A percentile compares a stretch with the other conserved stretches of the same genome.
Evolutionary conservation across 2,329 filamentous ascomycete species (phyloP).

Genomic region (Aspergillus sp.): DNA sequence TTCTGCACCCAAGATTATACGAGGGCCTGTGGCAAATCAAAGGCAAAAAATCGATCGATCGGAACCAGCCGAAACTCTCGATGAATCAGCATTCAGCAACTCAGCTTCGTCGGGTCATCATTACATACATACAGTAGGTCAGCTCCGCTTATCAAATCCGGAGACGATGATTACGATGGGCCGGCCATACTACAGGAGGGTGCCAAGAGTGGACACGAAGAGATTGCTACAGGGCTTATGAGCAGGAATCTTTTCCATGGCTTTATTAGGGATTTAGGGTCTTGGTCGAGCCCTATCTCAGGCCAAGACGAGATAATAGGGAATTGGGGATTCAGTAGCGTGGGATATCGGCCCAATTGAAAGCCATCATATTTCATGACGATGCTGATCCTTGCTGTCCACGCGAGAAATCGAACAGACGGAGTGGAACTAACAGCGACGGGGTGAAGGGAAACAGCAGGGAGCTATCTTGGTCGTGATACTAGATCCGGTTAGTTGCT

Average conservation of each 20-base stretch:
- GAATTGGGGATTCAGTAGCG: neutral
- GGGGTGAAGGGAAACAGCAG: neutral
- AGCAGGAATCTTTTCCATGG: too few species aligned
- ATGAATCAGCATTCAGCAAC: neutral
- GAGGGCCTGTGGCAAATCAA: neutral
- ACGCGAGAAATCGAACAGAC: conserved; percentile 15
- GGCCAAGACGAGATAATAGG: neutral
- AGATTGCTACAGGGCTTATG: neutral
- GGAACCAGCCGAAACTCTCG: neutral
- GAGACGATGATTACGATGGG: neutral
- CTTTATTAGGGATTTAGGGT: neutral
- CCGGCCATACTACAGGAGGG: too few species aligned
- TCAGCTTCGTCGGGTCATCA: neutral
- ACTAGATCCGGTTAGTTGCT: neutral
- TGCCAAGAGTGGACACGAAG: neutral
- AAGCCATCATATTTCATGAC: neutral
- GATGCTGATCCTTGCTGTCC: conserved; percentile 21
- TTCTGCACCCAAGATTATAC: neutral
- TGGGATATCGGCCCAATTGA: neutral
- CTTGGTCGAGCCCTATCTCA: neutral
- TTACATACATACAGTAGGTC: too few species aligned
- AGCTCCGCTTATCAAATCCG: neutral
- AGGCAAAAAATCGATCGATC: neutral
- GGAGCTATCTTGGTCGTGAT: neutral
- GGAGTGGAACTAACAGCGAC: neutral